These are phyloP conservation scores for Aspergillus quadricinctus DNA, from an alignment of 2,329 filamentous ascomycete species.

Conservation along the genomic window DNA sequence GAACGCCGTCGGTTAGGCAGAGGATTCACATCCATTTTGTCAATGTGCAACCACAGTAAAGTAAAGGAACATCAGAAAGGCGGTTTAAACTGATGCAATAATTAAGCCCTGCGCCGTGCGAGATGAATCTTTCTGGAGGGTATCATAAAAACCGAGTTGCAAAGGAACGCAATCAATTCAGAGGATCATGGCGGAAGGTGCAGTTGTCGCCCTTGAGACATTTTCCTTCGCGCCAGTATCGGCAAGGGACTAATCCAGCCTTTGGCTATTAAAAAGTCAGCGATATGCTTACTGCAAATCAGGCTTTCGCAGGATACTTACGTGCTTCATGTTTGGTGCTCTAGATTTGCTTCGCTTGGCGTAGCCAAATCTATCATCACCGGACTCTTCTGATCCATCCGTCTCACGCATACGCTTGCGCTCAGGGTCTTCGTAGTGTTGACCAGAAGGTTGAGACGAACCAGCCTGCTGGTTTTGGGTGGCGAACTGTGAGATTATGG, in stretches of 20 bases:
- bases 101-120: neutral
- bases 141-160: constrained; percentile 11
- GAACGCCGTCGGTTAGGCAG: neutral
- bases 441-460: constrained; percentile 11
- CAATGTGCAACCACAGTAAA: neutral
- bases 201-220: constrained; percentile 52
- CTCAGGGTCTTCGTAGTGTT: constrained; percentile 37
- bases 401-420: constrained; percentile 37
- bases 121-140: constrained; percentile 6
- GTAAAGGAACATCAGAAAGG: neutral
- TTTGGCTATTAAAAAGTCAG: constrained; percentile 32
- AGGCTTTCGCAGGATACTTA: constrained; percentile 16
- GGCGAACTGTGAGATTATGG: constrained; percentile 31
- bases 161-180: constrained; percentile 8
- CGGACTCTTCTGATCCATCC: constrained; percentile 28
- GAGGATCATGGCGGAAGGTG: constrained; percentile 46
- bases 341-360: constrained; percentile 34
- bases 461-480: constrained; percentile 21
- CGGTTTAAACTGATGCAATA: neutral
- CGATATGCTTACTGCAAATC: neutral
- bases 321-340: constrained; percentile 35
- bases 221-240: constrained; percentile 51
- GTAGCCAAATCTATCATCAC: constrained; percentile 26
- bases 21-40: neutral
- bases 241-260: constrained; percentile 45